A percentile compares a stretch with the other conserved stretches of the same genome.
Evolutionary conservation across 768 basidiomycete species (phyloP).

Genomic region (Mycena epipterygia): DNA sequence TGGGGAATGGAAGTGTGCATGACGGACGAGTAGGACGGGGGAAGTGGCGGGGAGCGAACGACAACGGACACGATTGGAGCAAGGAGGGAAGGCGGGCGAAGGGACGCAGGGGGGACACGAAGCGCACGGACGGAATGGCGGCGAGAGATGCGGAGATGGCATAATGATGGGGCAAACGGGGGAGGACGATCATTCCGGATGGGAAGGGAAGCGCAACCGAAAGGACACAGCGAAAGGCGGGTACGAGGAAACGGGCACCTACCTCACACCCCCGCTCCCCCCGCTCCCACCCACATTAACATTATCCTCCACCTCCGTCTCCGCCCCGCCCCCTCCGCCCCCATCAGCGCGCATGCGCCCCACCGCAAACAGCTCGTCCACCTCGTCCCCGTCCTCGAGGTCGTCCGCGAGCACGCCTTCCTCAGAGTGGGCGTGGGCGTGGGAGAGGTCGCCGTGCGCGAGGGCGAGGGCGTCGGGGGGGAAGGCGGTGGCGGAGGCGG

Average conservation of each 20-base stretch:
- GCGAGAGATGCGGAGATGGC: no score
- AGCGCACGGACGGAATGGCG: no score
- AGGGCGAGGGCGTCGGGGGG: conserved; percentile 13
- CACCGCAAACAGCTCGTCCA: conserved; percentile 21
- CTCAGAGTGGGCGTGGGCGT: neutral
- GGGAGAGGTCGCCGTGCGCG: neutral
- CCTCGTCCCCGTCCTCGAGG: conserved; percentile 35
- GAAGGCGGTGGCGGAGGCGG: no score
- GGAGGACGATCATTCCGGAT: no score
- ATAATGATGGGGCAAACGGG: no score
- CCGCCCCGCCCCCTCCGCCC: conserved; percentile 21
- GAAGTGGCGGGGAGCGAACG: no score
- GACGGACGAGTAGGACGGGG: neutral
- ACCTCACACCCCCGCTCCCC: conserved; percentile 9
- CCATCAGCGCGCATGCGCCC: neutral
- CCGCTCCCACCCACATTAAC: neutral
- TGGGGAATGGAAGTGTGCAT: no score
- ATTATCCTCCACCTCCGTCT: conserved; percentile 38
- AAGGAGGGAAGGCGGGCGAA: neutral
- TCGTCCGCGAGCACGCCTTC: conserved; percentile 36
- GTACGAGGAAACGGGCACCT: conserved; percentile 3
- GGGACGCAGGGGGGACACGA: neutral
- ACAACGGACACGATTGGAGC: no score
- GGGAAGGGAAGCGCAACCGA: neutral
- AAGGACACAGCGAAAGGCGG: no score